Evolutionary conservation across 108 stramenopile species (phyloP), one percentile per base, ranked within the genome.

Genomic region (Mediolabrus comicus): DNA sequence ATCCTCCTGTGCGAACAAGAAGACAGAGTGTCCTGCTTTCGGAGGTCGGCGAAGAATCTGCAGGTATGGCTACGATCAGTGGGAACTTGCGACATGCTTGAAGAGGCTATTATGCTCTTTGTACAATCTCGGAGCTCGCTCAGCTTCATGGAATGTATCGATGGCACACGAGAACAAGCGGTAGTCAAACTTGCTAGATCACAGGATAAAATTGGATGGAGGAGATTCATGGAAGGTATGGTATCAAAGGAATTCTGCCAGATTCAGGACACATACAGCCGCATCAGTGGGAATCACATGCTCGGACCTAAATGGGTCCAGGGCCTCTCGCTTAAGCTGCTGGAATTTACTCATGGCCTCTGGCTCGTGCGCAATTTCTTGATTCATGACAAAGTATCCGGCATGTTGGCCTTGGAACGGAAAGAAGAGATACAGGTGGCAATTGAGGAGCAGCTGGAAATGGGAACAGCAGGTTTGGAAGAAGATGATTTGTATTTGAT

Each of bases 201-300:
- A 3, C 66, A 67, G n/a, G 66, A 67, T 38, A 39, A 38, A 26
- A 56, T 67, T 34, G 66, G 66, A 13, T 67, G 66, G 66, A 26
- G 66, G 4, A 22, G 66, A 19, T 67, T 67, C 28, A 67, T 67
- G 66, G 66, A 67, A 16, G 66, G 66, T 0, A 67, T 67, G 53
- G 24, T 55, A 2, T 56, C 61, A 4, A 39, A 24, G 12, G 6
- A 38, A 13, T n/a, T 62, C 27, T 25, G 25, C 1, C 9, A 31
- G 11, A 25, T 35, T n/a, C 59, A 60, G 8, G 33, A 33, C 5
- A 33, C 33, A 33, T 7, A 33, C 7, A 33, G 33, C 33, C 3
- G 33, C 7, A 6, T 33, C 5, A 7, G 33, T 6, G 33, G 33
- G 33, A 33, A 7, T 33, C n/a, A n/a, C n/a, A n/a, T n/a, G n/a